Base-by-base conservation (phyloP, 495 filamentous ascomycete genomes). In the Talaromyces thailandensis region DNA sequence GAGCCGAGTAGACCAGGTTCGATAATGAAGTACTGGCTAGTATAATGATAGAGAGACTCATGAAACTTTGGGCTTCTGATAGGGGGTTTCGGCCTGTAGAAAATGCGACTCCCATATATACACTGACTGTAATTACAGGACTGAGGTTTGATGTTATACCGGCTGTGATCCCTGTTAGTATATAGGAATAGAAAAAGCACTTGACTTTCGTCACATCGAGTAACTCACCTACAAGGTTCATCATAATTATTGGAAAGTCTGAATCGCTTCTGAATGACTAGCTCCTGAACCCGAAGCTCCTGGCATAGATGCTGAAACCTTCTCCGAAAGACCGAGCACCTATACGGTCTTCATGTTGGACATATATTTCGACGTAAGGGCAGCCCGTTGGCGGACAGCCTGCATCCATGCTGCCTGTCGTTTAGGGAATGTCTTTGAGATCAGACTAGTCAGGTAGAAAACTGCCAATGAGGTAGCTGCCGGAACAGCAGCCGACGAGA, bases 31-130 rank as follows among this genome's bases (percentile, higher is more conserved):
- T 73, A 2, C 82, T 72, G 11, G 88, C 68, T 6, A 89, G 76
- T 0, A 80, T 70, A 61, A 88, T 83, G 1, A 88, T 79, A 0
- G 85, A 84, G 3, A 88, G 65, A 0, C 85, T 79, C 0, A 85
- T 88, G 66, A 84, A 87, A 1, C 80, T 76, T 25, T 71, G 74
- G 2, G 81, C 71, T 29, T 43, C 57, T 45, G 57, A 28, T 0
- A 60, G 23, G 3, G 57, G 57, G 6, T 48, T 16, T 48, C 57
- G 32, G 25, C 57, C 35, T 40, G 57, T 60, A 7, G 12, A 25
- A 26, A 60, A 60, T 60, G 35, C 57, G 25, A 60, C n/a, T 60
- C 57, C 57, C 0, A 21, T 60, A 48, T 60, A 60, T 11, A 60
- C 37, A 28, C 35, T 25, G 16, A 60, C 35, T 6, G 57, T 60